Evolutionary conservation across 495 filamentous ascomycete genomes (phyloP), one percentile per base, ranked within the genome.

Genomic region (Gamarada debralockiae): DNA sequence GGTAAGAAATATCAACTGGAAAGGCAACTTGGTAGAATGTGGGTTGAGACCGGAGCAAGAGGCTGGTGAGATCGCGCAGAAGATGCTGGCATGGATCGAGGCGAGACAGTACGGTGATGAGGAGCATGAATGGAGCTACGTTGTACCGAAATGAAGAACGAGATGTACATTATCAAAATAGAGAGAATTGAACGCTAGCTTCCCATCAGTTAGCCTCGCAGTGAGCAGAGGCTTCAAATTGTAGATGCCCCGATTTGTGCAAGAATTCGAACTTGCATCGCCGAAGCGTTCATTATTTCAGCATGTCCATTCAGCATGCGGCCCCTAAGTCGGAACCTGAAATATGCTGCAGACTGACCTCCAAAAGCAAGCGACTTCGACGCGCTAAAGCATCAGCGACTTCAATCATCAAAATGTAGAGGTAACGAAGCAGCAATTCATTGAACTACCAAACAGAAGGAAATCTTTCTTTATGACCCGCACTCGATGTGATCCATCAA

Each of bases 81-180:
- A 78, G 67, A 89, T 98, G 85, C 96, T 95, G 83, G 78, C 79
- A 59, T 98, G 93, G 93, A 96, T 98, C 56, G 91, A 96, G 71
- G 84, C 74, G 38, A 87, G 92, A 53, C 91, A 96, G 71, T 97
- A 97, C 65, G 93, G 93, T 39, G 90, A 95, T 60, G 90, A 95
- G 68, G 75, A 86, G 64, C 87, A 95, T 66, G 75, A 81, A 50
- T 96, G 91, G 91, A 91, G 89, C 59, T 72, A 79, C 55, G 58
- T 64, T 34, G 52, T 64, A 3, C 61, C 57, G 20, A 0, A 58
- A 38, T 50, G 37, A 31, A n/a, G 20, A 33, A 18, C 3, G 27
- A 12, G 9, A 15, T 55, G 36, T 48, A 42, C 18, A 27, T 37
- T 31, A 22, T 15, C 37, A 53, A 47, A 13, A 25, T 46, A 36